Base-by-base conservation (phyloP, 495 filamentous ascomycete genomes). In the Parathielavia appendiculata region DNA sequence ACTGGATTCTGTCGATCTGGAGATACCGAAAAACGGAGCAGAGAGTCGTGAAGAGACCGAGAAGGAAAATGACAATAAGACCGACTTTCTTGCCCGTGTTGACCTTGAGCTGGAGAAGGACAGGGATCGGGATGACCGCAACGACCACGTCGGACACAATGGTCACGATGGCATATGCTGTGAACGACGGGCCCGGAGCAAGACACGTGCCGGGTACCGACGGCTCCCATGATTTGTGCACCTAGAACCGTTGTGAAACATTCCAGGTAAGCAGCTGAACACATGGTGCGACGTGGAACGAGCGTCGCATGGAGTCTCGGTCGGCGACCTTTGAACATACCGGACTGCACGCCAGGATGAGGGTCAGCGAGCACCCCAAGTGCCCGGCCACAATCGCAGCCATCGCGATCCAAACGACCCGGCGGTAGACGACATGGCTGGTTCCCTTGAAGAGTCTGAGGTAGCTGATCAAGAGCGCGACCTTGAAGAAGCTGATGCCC, bases 401-500 rank as follows among this genome's bases (percentile, higher is more conserved):
- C 43, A 81, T 75, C 19, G 81, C 71, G 8, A 65, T 40, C 74
- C 76, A 83, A 17, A 82, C 79, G 3, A 81, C 36, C 23, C 64
- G 58, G 19, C 75, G 68, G 54, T 82, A 84, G n/a, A 60, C 39
- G 12, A 46, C 62, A 44, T 81, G 81, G 22, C 68, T 69, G 0
- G 76, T 80, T 2, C 76, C 71, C 30, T 73, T 72, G 32, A 83
- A 67, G 20, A 84, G 72, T 4, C 81, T 76, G 10, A 83, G 70
- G 57, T 83, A 84, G 38, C 76, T 78, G 49, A 82, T 71, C 39
- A 82, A 77, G n/a, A 83, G 71, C 1, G 81, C 79, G 10, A 82
- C 76, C 64, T 84, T 84, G 73, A 84, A 83, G 30, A 79, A 78
- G 38, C 75, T 75, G 61, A 83, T 81, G 30, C 81, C 81, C 19